Conservation (phyloP, 306 rosid genomes). For the Alnus glutinosa region DNA sequence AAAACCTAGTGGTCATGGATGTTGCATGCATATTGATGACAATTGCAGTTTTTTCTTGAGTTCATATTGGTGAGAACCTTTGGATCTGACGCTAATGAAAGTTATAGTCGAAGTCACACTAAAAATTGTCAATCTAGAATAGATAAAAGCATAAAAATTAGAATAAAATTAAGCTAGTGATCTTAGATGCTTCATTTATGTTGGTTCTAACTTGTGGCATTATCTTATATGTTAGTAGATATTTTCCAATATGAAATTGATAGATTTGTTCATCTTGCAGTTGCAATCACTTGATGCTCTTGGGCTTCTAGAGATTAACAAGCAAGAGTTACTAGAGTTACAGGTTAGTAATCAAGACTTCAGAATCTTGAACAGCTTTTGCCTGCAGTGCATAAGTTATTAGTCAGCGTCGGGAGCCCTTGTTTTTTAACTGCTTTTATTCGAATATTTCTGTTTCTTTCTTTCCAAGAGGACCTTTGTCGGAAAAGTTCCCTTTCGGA, state of each 20-base stretch:
- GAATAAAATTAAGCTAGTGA: background rate
- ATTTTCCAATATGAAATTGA: conserved; percentile 11
- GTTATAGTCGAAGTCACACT: background rate
- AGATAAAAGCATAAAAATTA: background rate
- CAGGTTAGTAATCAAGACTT: conserved; percentile 46
- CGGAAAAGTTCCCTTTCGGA: background rate
- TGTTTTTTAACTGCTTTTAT: background rate
- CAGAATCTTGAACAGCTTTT: conserved; percentile 10
- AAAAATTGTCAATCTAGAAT: background rate
- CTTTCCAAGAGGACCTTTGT: background rate
- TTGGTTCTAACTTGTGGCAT: background rate
- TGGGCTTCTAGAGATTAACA: conserved; percentile 56
- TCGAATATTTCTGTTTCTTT: background rate
- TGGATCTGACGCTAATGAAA: background rate
- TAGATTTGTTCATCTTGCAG: conserved; percentile 43
- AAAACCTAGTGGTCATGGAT: background rate
- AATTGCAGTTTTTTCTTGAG: background rate
- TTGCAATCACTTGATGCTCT: conserved; percentile 71
- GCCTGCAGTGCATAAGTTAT: background rate
- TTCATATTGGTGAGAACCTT: background rate
- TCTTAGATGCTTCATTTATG: background rate
- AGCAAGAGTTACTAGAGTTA: conserved; percentile 49
- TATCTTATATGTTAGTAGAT: background rate
- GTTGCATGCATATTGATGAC: background rate
- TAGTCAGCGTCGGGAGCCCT: background rate